phyloP scores from a whole-genome alignment of 2,329 filamentous ascomycete genomes.

The Penicillium sp. region DNA sequence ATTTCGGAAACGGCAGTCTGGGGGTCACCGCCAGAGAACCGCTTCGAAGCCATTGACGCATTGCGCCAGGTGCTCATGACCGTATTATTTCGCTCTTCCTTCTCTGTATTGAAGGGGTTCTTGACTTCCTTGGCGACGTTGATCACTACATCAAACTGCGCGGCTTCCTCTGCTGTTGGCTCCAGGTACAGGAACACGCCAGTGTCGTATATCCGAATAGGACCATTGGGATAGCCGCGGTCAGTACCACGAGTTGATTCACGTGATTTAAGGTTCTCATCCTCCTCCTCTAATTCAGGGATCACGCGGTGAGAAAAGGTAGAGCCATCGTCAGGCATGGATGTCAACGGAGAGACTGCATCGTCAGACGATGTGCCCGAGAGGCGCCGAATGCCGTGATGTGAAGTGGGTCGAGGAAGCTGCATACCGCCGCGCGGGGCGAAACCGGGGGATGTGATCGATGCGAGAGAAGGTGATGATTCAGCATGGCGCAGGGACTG shows the following conservation, averaged over 20 bases:
- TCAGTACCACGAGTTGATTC: conserved; percentile 64
- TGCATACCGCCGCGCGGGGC: conserved; percentile 55
- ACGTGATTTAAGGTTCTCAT: conserved; percentile 47
- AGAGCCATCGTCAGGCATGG: conserved; percentile 30
- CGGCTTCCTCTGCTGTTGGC: conserved; percentile 61
- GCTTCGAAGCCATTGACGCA: conserved; percentile 39
- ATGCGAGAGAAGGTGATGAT: conserved; percentile 61
- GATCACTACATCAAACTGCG: conserved; percentile 63
- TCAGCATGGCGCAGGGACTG: conserved; percentile 62
- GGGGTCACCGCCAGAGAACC: conserved; percentile 42
- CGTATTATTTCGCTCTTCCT: conserved; percentile 35
- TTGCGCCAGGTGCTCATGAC: conserved; percentile 53
- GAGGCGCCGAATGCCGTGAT: conserved; percentile 31
- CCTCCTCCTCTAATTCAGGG: conserved; percentile 55
- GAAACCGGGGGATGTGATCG: conserved; percentile 54
- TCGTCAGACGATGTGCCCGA: conserved; percentile 33
- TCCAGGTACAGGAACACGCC: conserved; percentile 65
- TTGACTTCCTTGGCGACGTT: conserved; percentile 67
- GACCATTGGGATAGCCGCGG: conserved; percentile 64
- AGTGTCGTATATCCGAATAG: conserved; percentile 64
- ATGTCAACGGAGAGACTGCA: conserved; percentile 28
- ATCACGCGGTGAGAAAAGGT: conserved; percentile 33
- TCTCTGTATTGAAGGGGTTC: conserved; percentile 55
- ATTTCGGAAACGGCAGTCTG: conserved; percentile 47
- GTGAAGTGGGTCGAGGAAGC: conserved; percentile 44